phyloP scores from a whole-genome alignment of 345 rosid species.

The Pistacia atlantica region DNA sequence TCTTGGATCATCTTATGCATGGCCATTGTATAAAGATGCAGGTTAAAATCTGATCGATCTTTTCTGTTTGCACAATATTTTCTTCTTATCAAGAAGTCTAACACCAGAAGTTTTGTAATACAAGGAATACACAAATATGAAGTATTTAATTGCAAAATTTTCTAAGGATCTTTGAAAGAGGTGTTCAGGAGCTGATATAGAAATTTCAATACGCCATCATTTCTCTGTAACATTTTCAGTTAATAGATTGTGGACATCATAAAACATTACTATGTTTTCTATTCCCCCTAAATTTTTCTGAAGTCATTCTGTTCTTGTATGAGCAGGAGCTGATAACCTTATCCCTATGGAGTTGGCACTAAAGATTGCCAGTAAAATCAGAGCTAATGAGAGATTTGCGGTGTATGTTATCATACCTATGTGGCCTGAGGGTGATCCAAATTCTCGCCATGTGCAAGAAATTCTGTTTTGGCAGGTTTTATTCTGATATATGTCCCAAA shows the following conservation, averaged over 20 bases:
- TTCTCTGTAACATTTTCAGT: neutral
- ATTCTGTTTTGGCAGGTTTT: conserved; percentile 96
- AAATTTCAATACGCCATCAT: neutral
- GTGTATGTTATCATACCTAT: conserved; percentile 86
- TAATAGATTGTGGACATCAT: neutral
- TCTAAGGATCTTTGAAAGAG: neutral
- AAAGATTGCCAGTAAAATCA: conserved; percentile 86
- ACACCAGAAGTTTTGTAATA: neutral
- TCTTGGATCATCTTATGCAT: conserved; percentile 94
- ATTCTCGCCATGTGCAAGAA: conserved; percentile 72
- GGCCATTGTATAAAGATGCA: conserved; percentile 86
- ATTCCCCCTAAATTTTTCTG: neutral
- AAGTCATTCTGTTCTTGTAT: conserved; percentile 17
- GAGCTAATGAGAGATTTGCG: conserved; percentile 84
- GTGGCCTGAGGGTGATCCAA: conserved; percentile 99
- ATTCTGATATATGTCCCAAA: neutral
- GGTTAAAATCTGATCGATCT: conserved; percentile 39
- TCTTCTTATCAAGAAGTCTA: neutral
- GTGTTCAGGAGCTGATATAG: neutral
- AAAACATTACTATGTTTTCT: neutral
- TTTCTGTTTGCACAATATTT: neutral
- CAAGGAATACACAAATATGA: neutral
- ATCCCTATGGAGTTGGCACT: conserved; percentile 96
- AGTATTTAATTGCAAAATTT: conserved; percentile 1
- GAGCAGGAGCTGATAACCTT: conserved; percentile 91